Evolutionary conservation across 371 early-diverging fungal genomes (phyloP).

Genomic region (Choanephora cucurbitarum): DNA sequence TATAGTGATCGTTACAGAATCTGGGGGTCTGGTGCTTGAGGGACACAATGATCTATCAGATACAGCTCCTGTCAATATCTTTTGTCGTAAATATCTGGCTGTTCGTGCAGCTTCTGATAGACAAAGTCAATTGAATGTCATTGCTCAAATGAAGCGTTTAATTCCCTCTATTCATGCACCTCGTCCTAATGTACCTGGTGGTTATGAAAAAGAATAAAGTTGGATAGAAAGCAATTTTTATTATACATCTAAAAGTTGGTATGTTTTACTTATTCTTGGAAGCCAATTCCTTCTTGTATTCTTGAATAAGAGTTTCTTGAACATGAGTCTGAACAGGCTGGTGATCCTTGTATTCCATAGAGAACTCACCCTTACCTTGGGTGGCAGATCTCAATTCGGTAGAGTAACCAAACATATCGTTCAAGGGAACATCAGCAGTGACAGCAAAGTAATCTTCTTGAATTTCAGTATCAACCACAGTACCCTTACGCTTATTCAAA

Average conservation of each 20-base stretch:
- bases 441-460: slow-evolving; percentile 91
- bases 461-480: slow-evolving; percentile 92
- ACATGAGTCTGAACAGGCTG: slow-evolving; percentile 77
- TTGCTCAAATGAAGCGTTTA: slow-evolving; percentile 45
- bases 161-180: slow-evolving; percentile 47
- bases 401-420: slow-evolving; percentile 98
- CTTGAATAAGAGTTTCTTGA: slow-evolving; percentile 87
- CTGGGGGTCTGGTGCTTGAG: slow-evolving; percentile 74
- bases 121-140: slow-evolving; percentile 34
- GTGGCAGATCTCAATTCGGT: slow-evolving; percentile 93
- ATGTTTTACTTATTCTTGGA: slow-evolving; percentile 22
- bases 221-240: background rate
- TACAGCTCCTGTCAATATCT: slow-evolving; percentile 37
- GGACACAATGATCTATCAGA: slow-evolving; percentile 39
- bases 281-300: slow-evolving; percentile 52
- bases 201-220: slow-evolving; percentile 35
- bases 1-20: slow-evolving; percentile 69
- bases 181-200: slow-evolving; percentile 51
- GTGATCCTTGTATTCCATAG: slow-evolving; percentile 96
- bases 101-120: slow-evolving; percentile 42
- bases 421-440: slow-evolving; percentile 87
- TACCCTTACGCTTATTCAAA: slow-evolving; percentile 96
- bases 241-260: background rate
- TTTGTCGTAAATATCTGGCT: slow-evolving; percentile 54
- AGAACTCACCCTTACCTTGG: slow-evolving; percentile 98